Evolutionary conservation across 768 basidiomycete species (phyloP), one percentile per base, ranked within the genome.

Genomic region (Cystofilobasidium ferigula): DNA sequence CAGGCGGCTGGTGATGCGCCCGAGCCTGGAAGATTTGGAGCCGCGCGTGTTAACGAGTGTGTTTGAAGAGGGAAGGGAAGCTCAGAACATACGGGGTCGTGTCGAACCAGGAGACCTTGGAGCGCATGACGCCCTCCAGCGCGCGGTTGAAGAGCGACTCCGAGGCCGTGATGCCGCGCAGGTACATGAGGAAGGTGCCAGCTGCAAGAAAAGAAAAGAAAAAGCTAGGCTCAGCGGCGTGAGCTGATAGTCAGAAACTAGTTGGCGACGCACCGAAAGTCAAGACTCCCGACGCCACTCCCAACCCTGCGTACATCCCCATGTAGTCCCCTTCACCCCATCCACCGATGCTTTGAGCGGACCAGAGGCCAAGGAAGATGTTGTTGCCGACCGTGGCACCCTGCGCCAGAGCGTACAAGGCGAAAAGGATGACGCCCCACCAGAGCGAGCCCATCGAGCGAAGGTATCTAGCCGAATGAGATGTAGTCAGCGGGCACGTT

Each of bases 321-420:
- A 89, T 88, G 73, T 89, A 89, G 38, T 84, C 77, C 0, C 80
- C 82, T 72, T 86, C 81, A 4, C 43, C 35, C 32, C 42, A 30
- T 2, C 82, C 80, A 7, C 70, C 66, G 22, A 88, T 81, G n/a
- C 77, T 81, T 22, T 77, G 65, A 0, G 79, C 78, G 0, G 84
- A 83, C 87, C 87, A 89, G 70, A 84, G 87, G 0, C 86, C 86
- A 24, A 89, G 79, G 77, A 86, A 83, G 5, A 89, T 73, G 36
- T 81, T 84, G 69, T 82, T 84, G 0, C 80, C 82, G 36, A 88
- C 86, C 72, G 74, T 79, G 76, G 82, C 77, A 1, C 73, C 79
- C 72, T 87, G 83, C 14, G 74, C 74, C 0, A 85, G 56, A 6
- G 78, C 69, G 10, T 85, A 72, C 20, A 84, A 70, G 0, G 74